Conservation (phyloP, 345 rosid species). For the Limnanthes douglasii region DNA sequence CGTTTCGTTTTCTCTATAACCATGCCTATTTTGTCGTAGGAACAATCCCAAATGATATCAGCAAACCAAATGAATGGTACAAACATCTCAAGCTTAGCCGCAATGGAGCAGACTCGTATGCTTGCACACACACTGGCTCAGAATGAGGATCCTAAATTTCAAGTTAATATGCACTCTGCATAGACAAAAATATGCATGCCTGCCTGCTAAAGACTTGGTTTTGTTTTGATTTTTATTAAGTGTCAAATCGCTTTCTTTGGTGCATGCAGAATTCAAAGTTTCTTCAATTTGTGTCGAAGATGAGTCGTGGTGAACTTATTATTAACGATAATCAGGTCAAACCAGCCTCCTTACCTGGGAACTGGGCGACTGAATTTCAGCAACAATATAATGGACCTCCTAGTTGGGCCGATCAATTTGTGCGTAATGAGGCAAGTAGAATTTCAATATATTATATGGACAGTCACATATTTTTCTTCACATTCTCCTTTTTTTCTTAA, state of each 20-base stretch:
- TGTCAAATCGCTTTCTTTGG: too few species aligned
- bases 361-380: constrained; percentile 91
- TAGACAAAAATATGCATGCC: background rate
- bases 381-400: constrained; percentile 47
- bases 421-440: constrained; percentile 29
- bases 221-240: background rate
- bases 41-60: constrained; percentile 54
- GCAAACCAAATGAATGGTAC: constrained; percentile 49
- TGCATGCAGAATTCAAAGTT: constrained; percentile 85
- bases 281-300: constrained; percentile 96
- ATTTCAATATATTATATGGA: constrained; percentile 6
- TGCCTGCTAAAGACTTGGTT: background rate
- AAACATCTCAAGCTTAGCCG: constrained; percentile 45
- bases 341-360: constrained; percentile 45
- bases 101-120: constrained; percentile 96
- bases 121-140: constrained; percentile 90
- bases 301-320: constrained; percentile 98
- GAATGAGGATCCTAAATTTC: constrained; percentile 89
- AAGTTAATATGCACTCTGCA: constrained; percentile 33
- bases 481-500: background rate
- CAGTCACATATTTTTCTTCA: background rate
- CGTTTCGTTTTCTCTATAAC: constrained; percentile 3
- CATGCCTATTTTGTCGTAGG: constrained; percentile 22
- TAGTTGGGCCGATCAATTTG: constrained; percentile 93
- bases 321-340: constrained; percentile 90